Base-by-base conservation (phyloP, 1,139 yeast genomes). In the Nakaseomyces glabratus region DNA sequence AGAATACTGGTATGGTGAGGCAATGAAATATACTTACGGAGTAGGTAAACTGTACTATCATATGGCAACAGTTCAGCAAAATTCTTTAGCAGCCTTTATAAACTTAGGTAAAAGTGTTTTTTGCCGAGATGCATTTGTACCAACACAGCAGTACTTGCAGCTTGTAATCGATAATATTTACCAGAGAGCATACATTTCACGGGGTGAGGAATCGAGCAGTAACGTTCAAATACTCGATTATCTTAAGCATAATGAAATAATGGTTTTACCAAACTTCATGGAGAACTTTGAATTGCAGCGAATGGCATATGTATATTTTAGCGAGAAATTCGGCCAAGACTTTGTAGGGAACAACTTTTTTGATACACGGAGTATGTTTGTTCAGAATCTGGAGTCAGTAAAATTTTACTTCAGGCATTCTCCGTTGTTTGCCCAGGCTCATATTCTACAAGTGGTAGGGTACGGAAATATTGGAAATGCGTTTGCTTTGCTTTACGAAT, bases 1-100 rank as follows among this genome's bases (percentile, higher is more conserved):
- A 1, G 85, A 79, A 52, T 71, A 72, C 54, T 81, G 93, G 93
- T 81, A 81, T 51, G 66, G 73, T 21, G 66, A 72, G 20, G 73
- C 88, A 10, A 71, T 79, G 74, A 71, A 73, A 46, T 72, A 80
- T 6, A 73, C 76, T 43, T 78, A 75, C 55, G 86, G 90, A 2
- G 85, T 77, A 51, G 93, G 93, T 2, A 81, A 81, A 53, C 70
- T 80, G 7, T 81, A 80, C 49, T 81, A 81, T 49, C 93, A 81
- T 52, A 77, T 79, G 73, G 80, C 88, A 38, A 80, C 93, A 0
- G 90, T 81, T 4, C 88, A 81, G 52, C 81, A 76, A 55, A 86
- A 81, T 53, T 78, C 80, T 45, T 60, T 81, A 44, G 86, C 79
- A 55, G 88, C 90, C 2, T 68, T 81, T 44, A 85, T 78, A 36